phyloP scores from a whole-genome alignment of 306 rosid species.

The Gleditsia sinensis region DNA sequence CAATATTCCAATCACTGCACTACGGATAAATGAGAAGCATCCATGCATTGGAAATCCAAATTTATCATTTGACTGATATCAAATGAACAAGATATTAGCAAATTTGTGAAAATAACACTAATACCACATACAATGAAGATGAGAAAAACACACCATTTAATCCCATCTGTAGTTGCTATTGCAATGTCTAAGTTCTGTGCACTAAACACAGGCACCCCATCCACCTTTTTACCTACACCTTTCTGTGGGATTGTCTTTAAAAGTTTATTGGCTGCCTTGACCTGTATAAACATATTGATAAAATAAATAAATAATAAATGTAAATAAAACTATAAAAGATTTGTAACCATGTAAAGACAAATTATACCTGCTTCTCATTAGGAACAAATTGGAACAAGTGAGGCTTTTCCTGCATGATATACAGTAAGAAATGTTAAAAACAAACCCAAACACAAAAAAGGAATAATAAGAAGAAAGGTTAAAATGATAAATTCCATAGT shows the following conservation, averaged over 20 bases:
- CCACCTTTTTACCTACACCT: constrained; percentile 70
- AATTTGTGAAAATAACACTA: constrained; percentile 1
- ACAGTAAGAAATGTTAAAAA: constrained; percentile 12
- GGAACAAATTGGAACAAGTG: constrained; percentile 94
- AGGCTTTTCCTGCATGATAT: constrained; percentile 84
- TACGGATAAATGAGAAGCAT: background rate
- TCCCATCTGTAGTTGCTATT: constrained; percentile 83
- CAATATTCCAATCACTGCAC: constrained; percentile 6
- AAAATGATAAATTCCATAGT: constrained; percentile 10
- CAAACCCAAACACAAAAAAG: constrained; percentile 5
- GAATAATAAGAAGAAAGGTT: background rate
- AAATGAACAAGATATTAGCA: constrained; percentile 19
- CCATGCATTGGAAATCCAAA: constrained; percentile 29
- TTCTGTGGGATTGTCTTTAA: constrained; percentile 59
- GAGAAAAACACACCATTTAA: constrained; percentile 70
- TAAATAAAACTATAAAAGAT: constrained; percentile 21
- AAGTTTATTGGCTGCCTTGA: constrained; percentile 91
- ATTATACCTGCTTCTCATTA: constrained; percentile 90
- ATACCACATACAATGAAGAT: constrained; percentile 29
- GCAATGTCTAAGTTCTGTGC: constrained; percentile 96
- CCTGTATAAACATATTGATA: constrained; percentile 49
- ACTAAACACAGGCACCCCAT: constrained; percentile 96
- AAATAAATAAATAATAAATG: constrained; percentile 9
- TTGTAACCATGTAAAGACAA: constrained; percentile 22
- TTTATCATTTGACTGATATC: constrained; percentile 15